phyloP scores from a whole-genome alignment of 345 rosid species.

The Reutealis trisperma region DNA sequence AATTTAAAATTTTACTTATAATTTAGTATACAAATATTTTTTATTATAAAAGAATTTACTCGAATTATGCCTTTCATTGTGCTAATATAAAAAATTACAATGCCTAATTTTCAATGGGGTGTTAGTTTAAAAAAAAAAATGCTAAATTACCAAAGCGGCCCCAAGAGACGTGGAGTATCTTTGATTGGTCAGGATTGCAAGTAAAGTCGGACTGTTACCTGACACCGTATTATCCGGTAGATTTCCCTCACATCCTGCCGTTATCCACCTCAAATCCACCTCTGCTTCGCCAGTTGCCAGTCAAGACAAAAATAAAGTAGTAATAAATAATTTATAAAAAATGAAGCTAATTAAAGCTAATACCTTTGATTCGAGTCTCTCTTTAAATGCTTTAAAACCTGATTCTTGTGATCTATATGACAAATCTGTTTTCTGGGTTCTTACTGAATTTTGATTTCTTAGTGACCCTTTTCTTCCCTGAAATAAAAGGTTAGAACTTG shows the following conservation, averaged over 20 bases:
- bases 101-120: no score
- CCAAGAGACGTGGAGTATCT: no score
- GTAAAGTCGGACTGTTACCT: not conserved
- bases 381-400: not conserved
- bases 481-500: conserved; percentile 18
- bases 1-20: no score
- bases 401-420: not conserved
- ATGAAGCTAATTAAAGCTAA: not conserved
- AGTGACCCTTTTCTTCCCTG: not conserved
- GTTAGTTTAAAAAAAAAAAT: no score
- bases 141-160: no score
- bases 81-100: no score
- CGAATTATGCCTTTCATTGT: no score
- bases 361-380: not conserved
- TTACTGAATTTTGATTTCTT: not conserved
- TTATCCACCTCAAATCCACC: not conserved
- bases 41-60: no score
- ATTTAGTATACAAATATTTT: no score
- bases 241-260: not conserved
- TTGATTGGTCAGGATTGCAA: not conserved
- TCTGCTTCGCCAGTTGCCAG: not conserved
- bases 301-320: not conserved
- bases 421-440: conserved; percentile 6
- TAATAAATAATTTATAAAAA: not conserved
- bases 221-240: not conserved